Evolutionary conservation across 371 early-diverging fungal genomes (phyloP).

Genomic region (Mortierella sp.): DNA sequence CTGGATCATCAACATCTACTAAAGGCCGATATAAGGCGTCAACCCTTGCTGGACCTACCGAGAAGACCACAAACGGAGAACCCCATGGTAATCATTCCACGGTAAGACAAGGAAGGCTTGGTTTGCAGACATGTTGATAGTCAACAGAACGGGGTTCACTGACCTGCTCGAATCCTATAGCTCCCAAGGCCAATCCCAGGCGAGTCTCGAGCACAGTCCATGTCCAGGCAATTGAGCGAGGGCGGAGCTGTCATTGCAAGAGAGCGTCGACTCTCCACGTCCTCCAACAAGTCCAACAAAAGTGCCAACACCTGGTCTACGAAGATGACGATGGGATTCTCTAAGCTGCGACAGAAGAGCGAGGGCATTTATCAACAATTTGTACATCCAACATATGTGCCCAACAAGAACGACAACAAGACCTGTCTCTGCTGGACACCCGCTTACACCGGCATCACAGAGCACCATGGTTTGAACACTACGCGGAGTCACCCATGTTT

Average conservation of each 20-base stretch:
- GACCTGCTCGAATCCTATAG: no score
- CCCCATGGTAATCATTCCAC: background rate
- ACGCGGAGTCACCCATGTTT: slow-evolving; percentile 28
- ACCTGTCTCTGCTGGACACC: slow-evolving; percentile 48
- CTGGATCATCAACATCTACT: background rate
- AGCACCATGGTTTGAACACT: slow-evolving; percentile 24
- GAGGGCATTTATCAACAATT: slow-evolving; percentile 42
- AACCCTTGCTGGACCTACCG: slow-evolving; percentile 26
- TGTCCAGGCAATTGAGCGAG: slow-evolving; percentile 42
- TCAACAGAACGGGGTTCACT: no score
- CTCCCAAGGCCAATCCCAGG: slow-evolving; percentile 11
- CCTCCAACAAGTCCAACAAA: slow-evolving; percentile 35
- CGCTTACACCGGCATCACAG: slow-evolving; percentile 35
- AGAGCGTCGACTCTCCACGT: slow-evolving; percentile 31
- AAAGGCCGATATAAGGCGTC: slow-evolving; percentile 39
- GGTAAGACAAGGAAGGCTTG: slow-evolving; percentile 15
- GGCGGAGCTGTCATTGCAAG: slow-evolving; percentile 12
- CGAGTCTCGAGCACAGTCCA: slow-evolving; percentile 14
- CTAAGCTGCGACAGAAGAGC: slow-evolving; percentile 49
- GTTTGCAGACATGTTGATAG: no score
- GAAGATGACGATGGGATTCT: slow-evolving; percentile 38
- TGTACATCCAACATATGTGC: slow-evolving; percentile 14
- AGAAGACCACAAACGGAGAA: slow-evolving; percentile 6
- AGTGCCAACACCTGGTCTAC: slow-evolving; percentile 34
- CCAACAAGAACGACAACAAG: slow-evolving; percentile 9